phyloP scores from a whole-genome alignment of 352 stramenopile species.

The Globisporangium irregulare region DNA sequence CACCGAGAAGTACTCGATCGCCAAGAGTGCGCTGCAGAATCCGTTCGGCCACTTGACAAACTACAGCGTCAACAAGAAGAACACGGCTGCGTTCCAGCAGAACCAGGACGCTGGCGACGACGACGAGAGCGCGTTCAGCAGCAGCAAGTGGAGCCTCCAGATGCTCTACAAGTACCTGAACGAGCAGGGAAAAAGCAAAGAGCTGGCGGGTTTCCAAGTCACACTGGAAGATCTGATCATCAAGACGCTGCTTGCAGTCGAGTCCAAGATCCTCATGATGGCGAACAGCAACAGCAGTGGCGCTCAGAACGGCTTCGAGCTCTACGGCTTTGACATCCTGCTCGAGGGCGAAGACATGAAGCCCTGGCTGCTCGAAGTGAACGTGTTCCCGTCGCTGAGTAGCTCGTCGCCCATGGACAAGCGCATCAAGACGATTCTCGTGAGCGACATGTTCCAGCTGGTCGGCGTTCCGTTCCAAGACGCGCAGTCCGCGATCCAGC shows the following conservation, averaged over 20 bases:
- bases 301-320: slow-evolving; percentile 65
- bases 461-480: slow-evolving; percentile 59
- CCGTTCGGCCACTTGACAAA: slow-evolving; percentile 91
- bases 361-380: slow-evolving; percentile 90
- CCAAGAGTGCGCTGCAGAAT: slow-evolving; percentile 65
- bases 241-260: slow-evolving; percentile 88
- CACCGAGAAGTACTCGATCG: slow-evolving; percentile 74
- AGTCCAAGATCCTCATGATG: slow-evolving; percentile 61
- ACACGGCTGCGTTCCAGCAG: slow-evolving; percentile 61
- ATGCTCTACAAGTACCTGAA: slow-evolving; percentile 50
- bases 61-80: slow-evolving; percentile 92
- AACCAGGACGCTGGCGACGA: slow-evolving; percentile 59
- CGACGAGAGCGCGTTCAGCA: slow-evolving; percentile 30
- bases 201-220: slow-evolving; percentile 35
- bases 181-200: slow-evolving; percentile 32
- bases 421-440: slow-evolving; percentile 85
- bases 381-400: slow-evolving; percentile 87
- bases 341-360: slow-evolving; percentile 69
- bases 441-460: slow-evolving; percentile 87
- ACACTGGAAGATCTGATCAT: slow-evolving; percentile 81
- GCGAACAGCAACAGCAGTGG: slow-evolving; percentile 14
- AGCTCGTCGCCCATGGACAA: slow-evolving; percentile 86
- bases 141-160: slow-evolving; percentile 84
- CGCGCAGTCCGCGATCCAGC: slow-evolving; percentile 26
- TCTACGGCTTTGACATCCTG: slow-evolving; percentile 90